Percentiles rank a stretch among this genome's conserved stretches.
These are phyloP conservation scores for Sporothrix inflata DNA, from an alignment of 2,329 filamentous ascomycete species.

Conservation along the genomic window DNA sequence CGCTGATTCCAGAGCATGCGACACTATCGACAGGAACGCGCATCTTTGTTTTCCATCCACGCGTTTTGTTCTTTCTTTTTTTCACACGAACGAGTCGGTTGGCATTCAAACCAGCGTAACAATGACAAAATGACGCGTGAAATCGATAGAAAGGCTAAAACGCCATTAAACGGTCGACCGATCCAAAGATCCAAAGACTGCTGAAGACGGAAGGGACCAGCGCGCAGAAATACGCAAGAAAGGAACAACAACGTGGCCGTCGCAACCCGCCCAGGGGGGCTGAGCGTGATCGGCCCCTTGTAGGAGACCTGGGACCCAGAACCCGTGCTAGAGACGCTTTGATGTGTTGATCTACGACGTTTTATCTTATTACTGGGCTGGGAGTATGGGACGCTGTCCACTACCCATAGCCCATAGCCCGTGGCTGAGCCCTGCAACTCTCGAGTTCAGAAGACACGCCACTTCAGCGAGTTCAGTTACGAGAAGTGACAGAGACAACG, in stretches of 20 bases:
- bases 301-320: not conserved
- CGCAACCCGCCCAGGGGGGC: not conserved
- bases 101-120: not conserved
- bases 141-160: not conserved
- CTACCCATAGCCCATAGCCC: not conserved
- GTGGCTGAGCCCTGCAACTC: not conserved
- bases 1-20: slow-evolving; percentile 13
- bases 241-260: not conserved
- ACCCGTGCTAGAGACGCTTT: not conserved
- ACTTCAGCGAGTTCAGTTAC: not conserved
- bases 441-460: not conserved
- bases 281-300: slow-evolving; percentile 10
- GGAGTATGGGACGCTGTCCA: not conserved
- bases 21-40: not conserved
- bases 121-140: slow-evolving; percentile 2
- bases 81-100: not conserved
- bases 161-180: not conserved
- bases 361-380: too few species aligned
- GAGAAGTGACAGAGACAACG: not conserved
- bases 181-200: not conserved
- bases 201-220: slow-evolving; percentile 16
- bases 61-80: too few species aligned
- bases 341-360: slow-evolving; percentile 2
- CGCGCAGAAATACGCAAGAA: not conserved
- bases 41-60: not conserved